Evolutionary conservation across 2,329 filamentous ascomycete genomes (phyloP), one percentile per base, ranked within the genome.

Genomic region (Aspergillus pseudotamarii): DNA sequence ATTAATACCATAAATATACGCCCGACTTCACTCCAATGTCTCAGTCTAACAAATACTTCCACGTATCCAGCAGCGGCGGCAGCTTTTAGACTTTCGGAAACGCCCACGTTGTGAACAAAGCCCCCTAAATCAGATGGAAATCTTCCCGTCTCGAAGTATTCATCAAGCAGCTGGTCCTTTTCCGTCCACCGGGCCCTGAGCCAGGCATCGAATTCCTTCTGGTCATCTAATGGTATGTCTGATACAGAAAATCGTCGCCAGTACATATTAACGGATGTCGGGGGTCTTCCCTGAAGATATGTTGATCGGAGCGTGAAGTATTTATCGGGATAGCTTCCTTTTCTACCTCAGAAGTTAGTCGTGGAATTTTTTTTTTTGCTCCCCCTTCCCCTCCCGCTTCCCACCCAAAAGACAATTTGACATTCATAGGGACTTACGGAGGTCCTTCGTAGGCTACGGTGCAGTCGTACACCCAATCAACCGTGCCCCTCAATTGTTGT

Each of bases 361-460:
- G 64, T 43, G 38, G 28, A 14, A n/a, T 48, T 56, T 8, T 21
- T 48, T 56, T 8, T 21, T 12, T 55, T 30, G 26, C 12, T 38
- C 6, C 11, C 12, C 6, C 11, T 12, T 12, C 32, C 11, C 11
- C 10, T 32, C 23, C 26, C 26, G 1, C 11, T 32, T 16, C 5
- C 14, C 16, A 16, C 16, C 8, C 14, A 16, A 36, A 19, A 11
- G 32, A 62, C 32, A 58, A 10, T 14, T 12, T 6, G 23, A 46
- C 28, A 41, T 36, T 26, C 28, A 30, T 51, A 19, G 11, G 28
- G 58, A 90, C 92, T 84, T 86, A 94, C 90, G 92, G 91, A 50
- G 97, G 87, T 16, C 95, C 94, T 78, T 97, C 94, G 74, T 99
- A 99, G 5, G 93, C 94, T 61, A 99, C 90, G 0, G 95, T 98